Evolutionary conservation across 108 stramenopile species (phyloP).

Genomic region (Schizochytrium sp.): DNA sequence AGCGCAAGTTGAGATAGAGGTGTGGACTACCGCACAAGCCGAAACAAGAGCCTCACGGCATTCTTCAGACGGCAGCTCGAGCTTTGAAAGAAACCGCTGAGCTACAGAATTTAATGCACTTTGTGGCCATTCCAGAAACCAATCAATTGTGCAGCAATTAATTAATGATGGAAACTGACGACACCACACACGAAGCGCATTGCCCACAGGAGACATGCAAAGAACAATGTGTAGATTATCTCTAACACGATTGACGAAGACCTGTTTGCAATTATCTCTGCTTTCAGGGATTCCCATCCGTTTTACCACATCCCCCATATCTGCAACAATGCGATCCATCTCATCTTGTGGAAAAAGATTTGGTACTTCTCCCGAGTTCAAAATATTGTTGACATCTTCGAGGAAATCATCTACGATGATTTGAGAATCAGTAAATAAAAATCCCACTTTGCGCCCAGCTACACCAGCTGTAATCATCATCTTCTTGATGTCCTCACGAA

Average conservation of each 20-base stretch:
- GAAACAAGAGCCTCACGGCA: conserved; percentile 68
- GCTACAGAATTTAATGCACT: conserved; percentile 75
- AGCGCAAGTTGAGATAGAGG: conserved; percentile 67
- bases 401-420: conserved; percentile 76
- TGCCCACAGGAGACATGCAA: conserved; percentile 76
- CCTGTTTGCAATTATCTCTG: conserved; percentile 51
- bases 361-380: conserved; percentile 77
- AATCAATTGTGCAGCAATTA: conserved; percentile 80
- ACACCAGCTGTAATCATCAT: conserved; percentile 75
- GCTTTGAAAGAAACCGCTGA: conserved; percentile 63
- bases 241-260: conserved; percentile 69
- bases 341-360: conserved; percentile 77
- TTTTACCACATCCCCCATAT: conserved; percentile 4
- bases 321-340: conserved; percentile 71
- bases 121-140: conserved; percentile 79
- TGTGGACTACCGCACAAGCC: conserved; percentile 71
- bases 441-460: conserved; percentile 70
- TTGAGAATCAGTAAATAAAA: conserved; percentile 74
- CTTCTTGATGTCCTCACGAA: conserved; percentile 74
- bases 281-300: background rate
- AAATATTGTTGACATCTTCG: conserved; percentile 77
- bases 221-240: conserved; percentile 77
- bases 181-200: conserved; percentile 75
- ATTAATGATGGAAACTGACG: conserved; percentile 77
- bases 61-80: conserved; percentile 65